These are phyloP conservation scores for Leishmania aethiopica DNA, from an alignment of 208 protist species.

Conservation along the genomic window DNA sequence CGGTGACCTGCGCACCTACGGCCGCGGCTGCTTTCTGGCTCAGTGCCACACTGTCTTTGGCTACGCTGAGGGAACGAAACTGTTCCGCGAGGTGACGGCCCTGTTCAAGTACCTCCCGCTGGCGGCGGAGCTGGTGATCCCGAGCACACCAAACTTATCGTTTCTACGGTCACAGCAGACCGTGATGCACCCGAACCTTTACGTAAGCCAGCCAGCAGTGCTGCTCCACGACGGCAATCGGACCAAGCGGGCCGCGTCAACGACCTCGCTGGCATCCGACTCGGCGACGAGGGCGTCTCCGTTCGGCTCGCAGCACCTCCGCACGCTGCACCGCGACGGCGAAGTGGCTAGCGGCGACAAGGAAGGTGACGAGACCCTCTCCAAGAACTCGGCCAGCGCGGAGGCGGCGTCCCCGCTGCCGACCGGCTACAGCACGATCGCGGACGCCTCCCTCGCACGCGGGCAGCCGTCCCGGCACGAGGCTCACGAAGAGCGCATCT, in stretches of 20 bases:
- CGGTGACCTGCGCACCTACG: slow-evolving; percentile 73
- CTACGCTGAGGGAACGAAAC: slow-evolving; percentile 43
- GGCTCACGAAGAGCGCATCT: slow-evolving; percentile 61
- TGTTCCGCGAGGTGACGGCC: slow-evolving; percentile 64
- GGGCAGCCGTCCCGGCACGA: slow-evolving; percentile 35
- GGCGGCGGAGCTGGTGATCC: slow-evolving; percentile 61
- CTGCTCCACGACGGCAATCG: slow-evolving; percentile 19
- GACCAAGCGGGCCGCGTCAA: background rate
- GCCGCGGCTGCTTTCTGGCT: slow-evolving; percentile 59
- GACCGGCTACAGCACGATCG: slow-evolving; percentile 30
- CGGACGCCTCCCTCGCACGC: slow-evolving; percentile 19
- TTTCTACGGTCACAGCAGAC: slow-evolving; percentile 37
- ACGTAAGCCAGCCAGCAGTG: slow-evolving; percentile 38
- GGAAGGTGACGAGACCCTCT: slow-evolving; percentile 2
- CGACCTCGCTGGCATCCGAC: background rate
- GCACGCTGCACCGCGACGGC: slow-evolving; percentile 2
- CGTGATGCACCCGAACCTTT: slow-evolving; percentile 40
- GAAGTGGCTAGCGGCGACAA: slow-evolving; percentile 23
- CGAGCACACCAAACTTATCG: slow-evolving; percentile 44
- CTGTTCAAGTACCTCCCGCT: slow-evolving; percentile 82
- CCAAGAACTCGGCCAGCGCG: background rate
- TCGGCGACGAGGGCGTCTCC: background rate
- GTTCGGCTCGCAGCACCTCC: background rate
- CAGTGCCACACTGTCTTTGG: slow-evolving; percentile 73
- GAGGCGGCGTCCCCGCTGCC: background rate